Conservation (phyloP, 257 asterid genomes). For the Solanum piurae region DNA sequence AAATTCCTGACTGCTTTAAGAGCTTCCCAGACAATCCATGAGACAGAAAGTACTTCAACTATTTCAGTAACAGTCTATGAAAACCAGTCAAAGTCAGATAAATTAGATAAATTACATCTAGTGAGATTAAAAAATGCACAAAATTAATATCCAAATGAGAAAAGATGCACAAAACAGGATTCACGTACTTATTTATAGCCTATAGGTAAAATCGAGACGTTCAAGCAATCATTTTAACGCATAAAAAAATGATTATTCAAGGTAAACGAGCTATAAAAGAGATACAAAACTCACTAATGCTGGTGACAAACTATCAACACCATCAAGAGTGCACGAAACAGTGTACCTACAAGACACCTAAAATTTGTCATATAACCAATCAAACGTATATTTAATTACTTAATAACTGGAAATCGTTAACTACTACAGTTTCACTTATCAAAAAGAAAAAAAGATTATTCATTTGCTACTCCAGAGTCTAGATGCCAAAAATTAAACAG, state of each 20-base stretch:
- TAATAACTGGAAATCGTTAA: not conserved
- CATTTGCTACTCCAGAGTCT: not conserved
- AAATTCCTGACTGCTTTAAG: not conserved
- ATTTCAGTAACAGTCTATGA: not conserved
- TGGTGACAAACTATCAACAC: conserved; percentile 38
- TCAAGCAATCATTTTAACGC: not conserved
- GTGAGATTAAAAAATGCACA: not conserved
- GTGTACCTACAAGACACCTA: not conserved
- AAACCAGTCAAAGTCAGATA: not conserved
- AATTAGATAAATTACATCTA: not conserved
- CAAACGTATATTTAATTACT: not conserved
- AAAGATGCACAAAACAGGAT: not conserved
- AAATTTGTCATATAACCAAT: not conserved
- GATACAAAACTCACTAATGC: conserved; percentile 36
- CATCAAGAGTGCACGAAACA: conserved; percentile 37
- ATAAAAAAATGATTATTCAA: not conserved
- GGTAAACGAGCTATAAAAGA: not conserved
- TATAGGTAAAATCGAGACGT: not conserved
- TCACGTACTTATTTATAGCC: not conserved
- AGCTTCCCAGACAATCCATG: not conserved
- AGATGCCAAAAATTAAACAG: not conserved
- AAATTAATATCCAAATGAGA: not conserved
- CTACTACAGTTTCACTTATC: not conserved
- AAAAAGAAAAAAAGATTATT: not conserved
- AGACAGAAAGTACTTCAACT: not conserved